Percentiles rank a stretch among this genome's conserved stretches.
Conservation (phyloP, 176 grass and related monocot species). For the Paspalum vaginatum region DNA sequence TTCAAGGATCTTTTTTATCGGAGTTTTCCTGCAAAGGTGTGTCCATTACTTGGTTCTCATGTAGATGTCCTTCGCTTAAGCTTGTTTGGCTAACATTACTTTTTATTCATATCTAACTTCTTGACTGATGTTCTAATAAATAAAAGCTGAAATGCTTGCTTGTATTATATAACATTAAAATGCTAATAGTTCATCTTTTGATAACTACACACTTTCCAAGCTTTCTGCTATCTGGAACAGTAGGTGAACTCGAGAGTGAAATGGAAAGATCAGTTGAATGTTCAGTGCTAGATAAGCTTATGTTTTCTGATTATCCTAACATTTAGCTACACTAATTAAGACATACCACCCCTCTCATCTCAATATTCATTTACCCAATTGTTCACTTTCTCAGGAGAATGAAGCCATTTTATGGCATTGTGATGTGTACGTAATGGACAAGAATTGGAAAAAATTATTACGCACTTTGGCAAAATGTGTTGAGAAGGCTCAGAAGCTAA, state of each 20-base stretch:
- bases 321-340: conserved; percentile 23
- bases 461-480: conserved; percentile 35
- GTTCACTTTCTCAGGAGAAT: conserved; percentile 64
- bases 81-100: background rate
- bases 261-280: background rate
- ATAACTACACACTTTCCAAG: background rate
- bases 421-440: conserved; percentile 59
- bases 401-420: conserved; percentile 40
- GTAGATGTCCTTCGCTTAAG: background rate
- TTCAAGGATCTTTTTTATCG: conserved; percentile 80
- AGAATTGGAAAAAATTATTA: conserved; percentile 82
- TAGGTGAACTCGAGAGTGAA: background rate
- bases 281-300: background rate
- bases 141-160: conserved; percentile 5
- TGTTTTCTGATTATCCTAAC: background rate
- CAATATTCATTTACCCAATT: conserved; percentile 17
- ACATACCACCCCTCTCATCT: background rate
- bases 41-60: conserved; percentile 29
- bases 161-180: background rate
- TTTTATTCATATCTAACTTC: conserved; percentile 1
- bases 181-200: no score
- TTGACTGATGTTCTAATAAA: conserved; percentile 1
- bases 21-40: conserved; percentile 71
- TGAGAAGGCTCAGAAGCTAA: conserved; percentile 39
- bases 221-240: background rate